Base-by-base conservation (phyloP, 2,329 filamentous ascomycete species). In the Akanthomyces lecanii region DNA sequence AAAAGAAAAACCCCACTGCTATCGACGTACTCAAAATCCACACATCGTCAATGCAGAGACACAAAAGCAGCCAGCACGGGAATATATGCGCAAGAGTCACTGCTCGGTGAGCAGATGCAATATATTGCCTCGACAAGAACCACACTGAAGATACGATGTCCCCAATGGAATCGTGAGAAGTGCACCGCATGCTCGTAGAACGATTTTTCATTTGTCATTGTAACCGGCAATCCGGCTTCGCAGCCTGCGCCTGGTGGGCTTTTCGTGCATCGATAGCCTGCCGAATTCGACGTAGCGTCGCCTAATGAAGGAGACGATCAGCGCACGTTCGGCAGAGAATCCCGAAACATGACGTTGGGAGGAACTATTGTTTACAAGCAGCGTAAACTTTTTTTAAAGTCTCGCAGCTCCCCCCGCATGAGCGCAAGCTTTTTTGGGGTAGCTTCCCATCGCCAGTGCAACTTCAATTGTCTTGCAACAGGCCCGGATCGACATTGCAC, bases 141-240 rank as follows among this genome's bases (percentile, higher is more conserved):
- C 21, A 48, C 45, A 23, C 45, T 48, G n/a, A 28, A 14, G 21
- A 12, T 28, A 7, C 4, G 21, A 25, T 1, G 14, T 25, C 45
- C 11, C 28, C 28, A 47, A 45, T 23, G 7, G 21, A 7, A 14
- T 12, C 12, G 55, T 28, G 45, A n/a, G 23, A 50, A n/a, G 21
- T n/a, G 30, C 14, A 23, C 45, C 21, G 10, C 30, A 28, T 50
- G 44, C 44, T 30, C 21, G 6, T 28, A 12, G 4, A 18, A 44
- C n/a, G 38, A 52, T 6, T 14, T 58, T 36, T 40, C 55, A 60
- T 61, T 42, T 54, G 50, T 61, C 50, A 61, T n/a, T 36, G 40
- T 2, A 16, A 45, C 40, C 48, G 58, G 58, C 33, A 45, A 51
- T 23, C 12, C 58, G 58, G 58, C 58, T 45, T 42, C 40, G 21